Base-by-base conservation (phyloP, 2,329 filamentous ascomycete species). In the Colletotrichum lentis region DNA sequence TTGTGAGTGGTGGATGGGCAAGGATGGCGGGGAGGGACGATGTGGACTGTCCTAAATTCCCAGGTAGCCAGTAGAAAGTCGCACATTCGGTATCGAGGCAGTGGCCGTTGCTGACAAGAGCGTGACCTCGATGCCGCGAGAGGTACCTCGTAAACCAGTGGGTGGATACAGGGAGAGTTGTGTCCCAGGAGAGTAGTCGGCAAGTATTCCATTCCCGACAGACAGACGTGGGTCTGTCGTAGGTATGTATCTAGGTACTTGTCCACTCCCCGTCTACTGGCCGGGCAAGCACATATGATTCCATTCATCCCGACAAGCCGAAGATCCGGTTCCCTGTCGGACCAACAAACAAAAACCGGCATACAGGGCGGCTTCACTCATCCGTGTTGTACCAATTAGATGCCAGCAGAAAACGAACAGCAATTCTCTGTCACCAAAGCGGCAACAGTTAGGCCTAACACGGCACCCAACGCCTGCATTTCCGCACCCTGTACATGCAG, bases 21-120 rank as follows among this genome's bases (percentile, higher is more conserved):
- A 22, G 49, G 27, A 41, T 37, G 62, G 62, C 60, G 62, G 50
- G 20, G 66, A 66, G 66, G 55, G n/a, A 18, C 37, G 43, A 56
- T 56, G 50, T 55, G 56, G 44, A 27, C 62, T 22, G 43, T 55
- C 20, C 35, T 54, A 43, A 67, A 47, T 53, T 54, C 46, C 54
- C 59, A 43, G 37, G 64, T 66, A 57, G 59, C 59, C 59, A 63
- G 64, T 57, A 16, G 37, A 46, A 64, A 41, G 39, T 41, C 47
- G 47, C 47, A 47, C 35, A 31, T 56, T 52, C 50, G 52, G 6
- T 12, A 37, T 12, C 14, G 22, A 27, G 27, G 2, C 27, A 20
- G 18, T n/a, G 12, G 22, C 6, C 20, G 46, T 24, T 4, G 20
- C 12, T 12, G 46, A 47, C 46, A 22, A 24, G 20, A 5, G 12